Base-by-base conservation (phyloP, 2,329 filamentous ascomycete genomes). In the Hypoxylon sp. region DNA sequence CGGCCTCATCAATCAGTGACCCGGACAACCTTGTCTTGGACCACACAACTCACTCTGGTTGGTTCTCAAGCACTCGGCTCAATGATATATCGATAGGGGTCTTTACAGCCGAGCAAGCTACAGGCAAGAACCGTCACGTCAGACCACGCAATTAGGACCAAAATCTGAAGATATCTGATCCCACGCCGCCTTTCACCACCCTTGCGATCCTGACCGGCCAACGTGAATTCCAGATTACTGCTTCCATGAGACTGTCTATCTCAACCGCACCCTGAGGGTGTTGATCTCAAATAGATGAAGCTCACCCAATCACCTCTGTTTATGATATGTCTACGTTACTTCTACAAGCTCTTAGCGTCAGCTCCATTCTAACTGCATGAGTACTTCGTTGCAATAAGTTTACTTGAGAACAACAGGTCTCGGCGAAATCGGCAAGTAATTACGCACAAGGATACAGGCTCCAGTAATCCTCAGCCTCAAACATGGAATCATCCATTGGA, bases 391-490 rank as follows among this genome's bases (percentile, higher is more conserved):
- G 30, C n/a, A 28, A 28, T 18, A 53, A 12, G 28, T 54, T n/a
- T 53, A 38, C 49, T 64, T 55, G 40, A 44, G 46, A 51, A 53
- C 50, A 53, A 16, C 38, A 32, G 26, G 6, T 36, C n/a, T 56
- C 36, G 26, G 52, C 44, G 24, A 22, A 28, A 52, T 38, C 40
- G 61, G 48, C 52, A 58, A 65, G 57, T 36, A 52, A 60, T 53
- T 32, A 42, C 32, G 32, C 44, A 56, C 16, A 46, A 56, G 45
- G 22, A 63, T 61, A 51, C 46, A 58, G 55, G 54, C 33, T 51
- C 55, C n/a, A 30, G 22, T 56, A 18, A 57, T 66, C 59, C 53
- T 65, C 57, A 68, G 57, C 65, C 65, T 66, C 63, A 30, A 64
- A n/a, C 18, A 65, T 46, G 42, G 46, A 28, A 33, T 40, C 28